These are phyloP conservation scores for Suhomyces wounanorum DNA, from an alignment of 1,139 yeast species.

Conservation along the genomic window DNA sequence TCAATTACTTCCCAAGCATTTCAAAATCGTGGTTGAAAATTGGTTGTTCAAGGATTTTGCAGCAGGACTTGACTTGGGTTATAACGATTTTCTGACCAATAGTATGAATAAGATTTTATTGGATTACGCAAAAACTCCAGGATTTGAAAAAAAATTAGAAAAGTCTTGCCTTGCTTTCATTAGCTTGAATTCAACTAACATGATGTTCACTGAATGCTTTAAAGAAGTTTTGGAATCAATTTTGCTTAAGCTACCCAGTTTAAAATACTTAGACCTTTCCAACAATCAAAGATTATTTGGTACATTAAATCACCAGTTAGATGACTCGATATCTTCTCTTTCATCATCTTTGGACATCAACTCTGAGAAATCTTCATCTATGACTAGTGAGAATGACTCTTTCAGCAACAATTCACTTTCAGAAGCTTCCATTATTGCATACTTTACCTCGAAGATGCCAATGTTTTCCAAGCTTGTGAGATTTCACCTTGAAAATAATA, in stretches of 20 bases:
- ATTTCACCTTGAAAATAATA: conserved; percentile 63
- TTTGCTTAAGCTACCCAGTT: conserved; percentile 46
- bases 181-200: conserved; percentile 55
- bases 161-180: conserved; percentile 39
- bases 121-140: conserved; percentile 23
- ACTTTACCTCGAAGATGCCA: conserved; percentile 57
- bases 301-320: conserved; percentile 9
- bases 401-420: background rate
- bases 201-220: conserved; percentile 35
- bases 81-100: conserved; percentile 57
- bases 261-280: conserved; percentile 67
- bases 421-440: conserved; percentile 31
- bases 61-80: conserved; percentile 69
- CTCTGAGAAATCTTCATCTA: background rate
- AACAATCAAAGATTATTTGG: conserved; percentile 62
- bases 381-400: background rate
- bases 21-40: conserved; percentile 46
- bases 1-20: conserved; percentile 52
- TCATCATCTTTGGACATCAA: background rate
- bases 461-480: conserved; percentile 57
- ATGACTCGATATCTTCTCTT: background rate
- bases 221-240: conserved; percentile 36
- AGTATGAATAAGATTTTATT: conserved; percentile 30
- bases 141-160: conserved; percentile 23
- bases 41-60: conserved; percentile 42